Percentiles rank a stretch among this genome's conserved stretches.
Conservation (phyloP, 768 basidiomycete species). For the Pholiota molesta region DNA sequence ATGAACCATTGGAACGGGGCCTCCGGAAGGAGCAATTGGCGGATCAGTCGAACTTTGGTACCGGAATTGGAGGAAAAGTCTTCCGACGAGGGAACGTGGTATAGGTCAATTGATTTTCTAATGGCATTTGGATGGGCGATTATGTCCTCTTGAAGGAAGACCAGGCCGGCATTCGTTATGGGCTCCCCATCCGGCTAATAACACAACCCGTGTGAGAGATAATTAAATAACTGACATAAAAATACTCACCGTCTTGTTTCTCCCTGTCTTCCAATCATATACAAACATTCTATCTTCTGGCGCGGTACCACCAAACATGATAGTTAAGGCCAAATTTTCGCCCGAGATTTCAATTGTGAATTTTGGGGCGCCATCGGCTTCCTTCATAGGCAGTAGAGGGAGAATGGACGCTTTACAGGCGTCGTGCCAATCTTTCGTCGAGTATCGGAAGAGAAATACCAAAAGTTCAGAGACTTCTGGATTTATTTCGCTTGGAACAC, state of each 20-base stretch:
- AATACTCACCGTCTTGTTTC: not conserved
- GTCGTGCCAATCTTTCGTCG: not conserved
- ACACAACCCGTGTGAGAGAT: not conserved
- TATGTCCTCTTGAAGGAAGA: constrained; percentile 6
- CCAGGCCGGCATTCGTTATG: not conserved
- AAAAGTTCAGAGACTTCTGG: not conserved
- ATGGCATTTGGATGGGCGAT: constrained; percentile 3
- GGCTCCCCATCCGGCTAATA: not conserved
- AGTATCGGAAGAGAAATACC: not conserved
- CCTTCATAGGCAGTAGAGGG: not conserved
- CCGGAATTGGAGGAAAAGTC: not conserved
- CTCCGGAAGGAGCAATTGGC: not conserved
- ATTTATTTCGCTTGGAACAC: not conserved
- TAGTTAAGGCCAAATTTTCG: constrained; percentile 8
- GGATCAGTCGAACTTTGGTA: not conserved
- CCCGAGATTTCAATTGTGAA: constrained; percentile 4
- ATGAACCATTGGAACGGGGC: not conserved
- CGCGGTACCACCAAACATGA: not conserved
- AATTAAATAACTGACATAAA: not conserved
- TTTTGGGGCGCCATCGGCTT: constrained; percentile 4
- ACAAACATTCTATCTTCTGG: not conserved
- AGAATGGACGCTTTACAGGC: not conserved
- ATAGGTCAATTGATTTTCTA: constrained; percentile 6
- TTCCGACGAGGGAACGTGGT: constrained; percentile 2
- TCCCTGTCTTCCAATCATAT: not conserved